Base-by-base conservation (phyloP, 1,284 basidiomycete species). In the Moniliophthora roreri region DNA sequence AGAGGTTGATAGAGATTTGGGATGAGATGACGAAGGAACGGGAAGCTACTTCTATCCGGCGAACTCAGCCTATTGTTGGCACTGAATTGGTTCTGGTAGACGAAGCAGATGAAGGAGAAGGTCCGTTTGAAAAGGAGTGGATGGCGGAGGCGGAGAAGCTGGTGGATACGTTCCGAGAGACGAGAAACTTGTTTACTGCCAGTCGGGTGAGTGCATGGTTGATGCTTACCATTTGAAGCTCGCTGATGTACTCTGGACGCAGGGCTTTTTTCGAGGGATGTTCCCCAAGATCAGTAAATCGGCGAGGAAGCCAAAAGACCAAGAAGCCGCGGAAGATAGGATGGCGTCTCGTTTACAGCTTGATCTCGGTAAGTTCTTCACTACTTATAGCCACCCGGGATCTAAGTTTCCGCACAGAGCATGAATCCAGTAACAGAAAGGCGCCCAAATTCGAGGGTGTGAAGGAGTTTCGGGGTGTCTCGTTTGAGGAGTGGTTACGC, bases 91-190 rank as follows among this genome's bases (percentile, higher is more conserved):
- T 54, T 8, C 58, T 59, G 57, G 38, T 60, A n/a, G 60, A 55
- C 36, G 69, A 63, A 16, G 69, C 69, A 6, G 72, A 70, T 3
- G 76, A 76, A 24, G 73, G 77, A 34, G 55, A 56, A 44, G 55
- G 55, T 8, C 48, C 51, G 10, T 34, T 53, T 1, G 75, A 77
- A 50, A 73, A 77, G 41, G 80, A 85, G 58, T 98, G 95, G 89
- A 74, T 97, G 56, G 68, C 88, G 24, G 85, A 93, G 61, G 93
- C 94, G 0, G 89, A 91, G 60, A 89, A 85, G 55, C 76, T 98
- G 47, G 79, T 97, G 13, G 93, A 97, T 59, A 87, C 85, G 63
- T 98, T 95, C 71, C 78, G 95, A 45, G 85, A 93, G 71, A 95
- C 93, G 9, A 80, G 87, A 60, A 84, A 85, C 55, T 68, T 98